A percentile compares a stretch with the other conserved stretches of the same genome.
Evolutionary conservation across 495 filamentous ascomycete genomes (phyloP).

Genomic region (Aspergillus kassunensis): DNA sequence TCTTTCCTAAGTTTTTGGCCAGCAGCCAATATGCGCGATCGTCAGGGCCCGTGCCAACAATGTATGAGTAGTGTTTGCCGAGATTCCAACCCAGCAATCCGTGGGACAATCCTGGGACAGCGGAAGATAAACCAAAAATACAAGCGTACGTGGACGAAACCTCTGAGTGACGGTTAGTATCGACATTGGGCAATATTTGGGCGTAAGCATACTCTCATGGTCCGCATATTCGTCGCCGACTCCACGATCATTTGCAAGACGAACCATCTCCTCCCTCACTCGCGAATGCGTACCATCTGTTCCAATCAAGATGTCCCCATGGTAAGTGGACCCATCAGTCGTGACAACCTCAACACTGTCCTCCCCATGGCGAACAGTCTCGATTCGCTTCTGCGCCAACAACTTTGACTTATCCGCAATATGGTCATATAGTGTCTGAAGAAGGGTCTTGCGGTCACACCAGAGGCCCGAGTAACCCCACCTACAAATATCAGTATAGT

Average conservation of each 20-base stretch:
- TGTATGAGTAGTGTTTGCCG: slow-evolving; percentile 21
- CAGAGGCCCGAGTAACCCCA: slow-evolving; percentile 21
- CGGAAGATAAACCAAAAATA: slow-evolving; percentile 24
- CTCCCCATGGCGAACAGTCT: slow-evolving; percentile 18
- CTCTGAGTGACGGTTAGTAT: slow-evolving; percentile 9
- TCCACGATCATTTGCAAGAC: slow-evolving; percentile 15
- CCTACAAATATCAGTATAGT: slow-evolving; percentile 7
- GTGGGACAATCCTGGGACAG: slow-evolving; percentile 12
- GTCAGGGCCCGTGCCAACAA: slow-evolving; percentile 20
- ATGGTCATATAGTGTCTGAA: slow-evolving; percentile 27
- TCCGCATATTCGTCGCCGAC: slow-evolving; percentile 14
- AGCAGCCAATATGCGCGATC: slow-evolving; percentile 24
- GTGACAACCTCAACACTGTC: slow-evolving; percentile 27
- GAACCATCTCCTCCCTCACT: slow-evolving; percentile 39
- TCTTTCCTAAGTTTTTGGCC: slow-evolving; percentile 22
- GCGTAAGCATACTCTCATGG: slow-evolving; percentile 15
- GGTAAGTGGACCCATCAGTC: slow-evolving; percentile 29
- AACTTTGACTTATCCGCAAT: slow-evolving; percentile 22
- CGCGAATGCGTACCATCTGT: slow-evolving; percentile 49
- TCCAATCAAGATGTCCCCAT: slow-evolving; percentile 47
- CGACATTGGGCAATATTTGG: too few relatives aligned
- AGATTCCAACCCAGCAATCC: slow-evolving; percentile 12
- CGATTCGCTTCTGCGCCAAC: slow-evolving; percentile 30
- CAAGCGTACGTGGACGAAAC: slow-evolving; percentile 22
- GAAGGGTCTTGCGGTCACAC: slow-evolving; percentile 31